Conservation (phyloP, 306 rosid species). For the Inga laurina region DNA sequence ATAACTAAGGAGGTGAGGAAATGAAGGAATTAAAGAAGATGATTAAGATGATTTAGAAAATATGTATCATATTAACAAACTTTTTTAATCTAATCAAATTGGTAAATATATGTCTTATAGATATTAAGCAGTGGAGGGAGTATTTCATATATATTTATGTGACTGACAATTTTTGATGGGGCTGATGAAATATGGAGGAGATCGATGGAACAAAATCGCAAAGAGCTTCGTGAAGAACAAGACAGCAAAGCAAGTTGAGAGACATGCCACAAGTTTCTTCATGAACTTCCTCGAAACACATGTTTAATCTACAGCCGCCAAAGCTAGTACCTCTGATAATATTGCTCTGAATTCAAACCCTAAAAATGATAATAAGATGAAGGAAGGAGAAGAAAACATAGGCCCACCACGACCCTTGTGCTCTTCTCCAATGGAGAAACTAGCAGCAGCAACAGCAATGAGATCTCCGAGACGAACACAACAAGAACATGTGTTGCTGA, state of each 20-base stretch:
- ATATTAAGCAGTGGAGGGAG: no score
- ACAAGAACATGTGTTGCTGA: background rate
- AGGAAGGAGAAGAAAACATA: background rate
- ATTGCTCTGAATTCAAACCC: background rate
- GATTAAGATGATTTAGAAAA: no score
- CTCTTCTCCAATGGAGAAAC: background rate
- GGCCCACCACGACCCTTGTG: background rate
- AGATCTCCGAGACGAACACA: background rate
- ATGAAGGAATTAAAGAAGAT: no score
- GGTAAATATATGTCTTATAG: no score
- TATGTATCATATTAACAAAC: no score
- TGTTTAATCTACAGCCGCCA: background rate
- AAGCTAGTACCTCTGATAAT: background rate
- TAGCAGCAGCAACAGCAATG: background rate
- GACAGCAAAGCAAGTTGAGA: background rate
- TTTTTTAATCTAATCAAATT: no score
- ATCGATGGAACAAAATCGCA: background rate
- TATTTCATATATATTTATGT: background rate
- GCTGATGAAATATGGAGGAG: background rate
- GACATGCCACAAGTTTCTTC: background rate
- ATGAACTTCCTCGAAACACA: background rate
- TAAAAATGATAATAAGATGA: background rate
- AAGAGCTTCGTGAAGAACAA: background rate
- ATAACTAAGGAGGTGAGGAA: no score
- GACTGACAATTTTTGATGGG: constrained; percentile 1